These are phyloP conservation scores for Dendrothele bispora DNA, from an alignment of 768 basidiomycete genomes.

Conservation along the genomic window DNA sequence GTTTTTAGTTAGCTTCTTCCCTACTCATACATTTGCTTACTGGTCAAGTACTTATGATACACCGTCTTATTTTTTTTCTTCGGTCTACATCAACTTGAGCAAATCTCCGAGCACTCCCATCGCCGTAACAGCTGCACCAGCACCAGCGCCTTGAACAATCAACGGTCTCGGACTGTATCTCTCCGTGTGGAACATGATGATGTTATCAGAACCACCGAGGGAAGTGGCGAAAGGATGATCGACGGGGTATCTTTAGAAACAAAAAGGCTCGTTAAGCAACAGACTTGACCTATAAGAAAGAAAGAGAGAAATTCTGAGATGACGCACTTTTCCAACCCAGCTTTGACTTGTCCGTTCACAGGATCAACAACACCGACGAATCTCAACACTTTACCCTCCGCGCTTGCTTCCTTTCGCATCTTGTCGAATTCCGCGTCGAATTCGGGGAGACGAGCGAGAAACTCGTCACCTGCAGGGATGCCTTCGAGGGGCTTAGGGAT, in stretches of 20 bases:
- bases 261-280: no score
- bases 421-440: constrained; percentile 80
- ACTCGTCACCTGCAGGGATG: constrained; percentile 76
- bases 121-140: constrained; percentile 97
- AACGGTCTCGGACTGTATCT: constrained; percentile 87
- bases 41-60: no score
- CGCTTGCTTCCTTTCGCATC: constrained; percentile 74
- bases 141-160: constrained; percentile 94
- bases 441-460: constrained; percentile 74
- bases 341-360: constrained; percentile 67
- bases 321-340: constrained; percentile 84
- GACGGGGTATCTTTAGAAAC: constrained; percentile 82
- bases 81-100: constrained; percentile 52
- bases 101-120: constrained; percentile 96
- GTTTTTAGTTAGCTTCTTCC: no score
- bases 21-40: no score
- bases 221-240: constrained; percentile 96
- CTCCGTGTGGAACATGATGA: constrained; percentile 95
- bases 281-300: no score
- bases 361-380: constrained; percentile 96
- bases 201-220: constrained; percentile 95
- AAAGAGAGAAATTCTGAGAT: not conserved
- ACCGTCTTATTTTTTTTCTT: no score
- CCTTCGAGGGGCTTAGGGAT: constrained; percentile 75
- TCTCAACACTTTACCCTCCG: constrained; percentile 81